Evolutionary conservation across 805 yeast genomes (phyloP).

Genomic region (Brettanomyces anomalus): DNA sequence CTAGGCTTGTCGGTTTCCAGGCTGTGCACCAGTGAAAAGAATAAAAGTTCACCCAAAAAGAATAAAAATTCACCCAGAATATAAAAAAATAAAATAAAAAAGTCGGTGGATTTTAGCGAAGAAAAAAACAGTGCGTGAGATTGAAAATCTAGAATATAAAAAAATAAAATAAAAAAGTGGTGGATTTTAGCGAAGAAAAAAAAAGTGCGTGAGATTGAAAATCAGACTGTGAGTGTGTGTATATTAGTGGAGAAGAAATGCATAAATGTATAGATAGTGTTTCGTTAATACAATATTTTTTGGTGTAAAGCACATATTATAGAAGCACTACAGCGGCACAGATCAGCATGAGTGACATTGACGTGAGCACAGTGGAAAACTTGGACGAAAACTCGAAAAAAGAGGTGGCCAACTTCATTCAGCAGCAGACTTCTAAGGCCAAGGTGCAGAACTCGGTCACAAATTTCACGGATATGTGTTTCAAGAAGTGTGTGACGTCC

Average conservation of each 20-base stretch:
- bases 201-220: no score
- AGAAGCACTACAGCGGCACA: no score
- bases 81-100: conserved; percentile 1
- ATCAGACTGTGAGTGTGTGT: no score
- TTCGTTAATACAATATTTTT: no score
- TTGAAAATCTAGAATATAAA: background rate
- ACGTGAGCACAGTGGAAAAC: conserved; percentile 18
- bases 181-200: background rate
- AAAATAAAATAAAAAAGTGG: conserved; percentile 1
- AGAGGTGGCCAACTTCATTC: conserved; percentile 69
- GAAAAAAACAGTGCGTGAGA: background rate
- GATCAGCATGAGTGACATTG: conserved; percentile 17
- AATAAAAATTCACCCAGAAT: no score
- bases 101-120: background rate
- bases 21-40: background rate
- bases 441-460: conserved; percentile 84
- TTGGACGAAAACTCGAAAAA: conserved; percentile 64
- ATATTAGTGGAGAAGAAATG: no score
- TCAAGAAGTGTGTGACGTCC: conserved; percentile 66
- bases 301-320: no score
- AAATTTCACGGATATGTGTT: conserved; percentile 82
- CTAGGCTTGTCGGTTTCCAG: no score
- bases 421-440: conserved; percentile 76
- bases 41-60: no score
- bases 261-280: no score